These are phyloP conservation scores for Fraxinus sp. DNA, from an alignment of 305 asterid species.

Conservation along the genomic window DNA sequence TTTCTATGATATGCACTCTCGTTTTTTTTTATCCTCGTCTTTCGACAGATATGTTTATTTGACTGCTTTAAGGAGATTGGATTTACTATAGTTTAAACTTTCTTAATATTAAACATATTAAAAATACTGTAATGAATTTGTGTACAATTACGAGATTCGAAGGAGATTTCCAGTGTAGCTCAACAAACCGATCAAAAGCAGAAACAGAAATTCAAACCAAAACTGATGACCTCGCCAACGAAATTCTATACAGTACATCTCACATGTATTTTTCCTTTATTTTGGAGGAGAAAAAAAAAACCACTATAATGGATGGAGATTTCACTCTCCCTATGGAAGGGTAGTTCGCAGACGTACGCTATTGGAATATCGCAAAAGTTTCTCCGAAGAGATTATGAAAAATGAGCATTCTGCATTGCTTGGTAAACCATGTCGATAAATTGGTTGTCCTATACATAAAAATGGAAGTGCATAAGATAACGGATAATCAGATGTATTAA, in stretches of 20 bases:
- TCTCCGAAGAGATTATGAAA: conserved; percentile 23
- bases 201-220: conserved; percentile 2
- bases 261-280: not conserved
- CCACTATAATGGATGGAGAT: not conserved
- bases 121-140: not conserved
- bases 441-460: conserved; percentile 50
- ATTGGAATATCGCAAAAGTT: not conserved
- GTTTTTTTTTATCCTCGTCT: too few species aligned
- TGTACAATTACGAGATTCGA: not conserved
- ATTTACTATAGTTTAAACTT: too few species aligned
- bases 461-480: not conserved
- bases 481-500: not conserved
- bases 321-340: not conserved
- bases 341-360: not conserved
- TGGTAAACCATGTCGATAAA: conserved; percentile 68
- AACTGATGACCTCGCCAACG: not conserved
- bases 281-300: not conserved
- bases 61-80: too few species aligned
- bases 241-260: conserved; percentile 11
- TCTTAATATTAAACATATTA: too few species aligned
- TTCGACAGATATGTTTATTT: too few species aligned
- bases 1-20: too few species aligned
- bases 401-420: conserved; percentile 59
- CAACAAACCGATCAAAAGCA: not conserved
- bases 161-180: conserved; percentile 3